Evolutionary conservation across 1,284 basidiomycete species (phyloP).

Genomic region (Peniophora sp.): DNA sequence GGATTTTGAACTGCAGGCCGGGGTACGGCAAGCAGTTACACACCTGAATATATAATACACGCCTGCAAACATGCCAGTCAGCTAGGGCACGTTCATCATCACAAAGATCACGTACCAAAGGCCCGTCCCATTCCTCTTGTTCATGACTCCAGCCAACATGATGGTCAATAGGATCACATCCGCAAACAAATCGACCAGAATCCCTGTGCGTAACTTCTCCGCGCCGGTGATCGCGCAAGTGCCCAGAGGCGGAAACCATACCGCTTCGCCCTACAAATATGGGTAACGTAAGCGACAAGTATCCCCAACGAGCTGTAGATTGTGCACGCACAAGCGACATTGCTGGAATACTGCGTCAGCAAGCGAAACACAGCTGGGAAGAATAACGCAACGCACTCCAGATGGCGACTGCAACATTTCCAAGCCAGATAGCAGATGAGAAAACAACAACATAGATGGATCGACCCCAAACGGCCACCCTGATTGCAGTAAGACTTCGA

Average conservation of each 20-base stretch:
- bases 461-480: slow-evolving; percentile 9
- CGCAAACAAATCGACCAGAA: slow-evolving; percentile 7
- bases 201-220: slow-evolving; percentile 3
- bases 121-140: slow-evolving; percentile 8
- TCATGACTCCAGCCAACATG: slow-evolving; percentile 9
- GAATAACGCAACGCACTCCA: slow-evolving; percentile 3
- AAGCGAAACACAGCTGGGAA: background rate
- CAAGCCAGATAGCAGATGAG: slow-evolving; percentile 2
- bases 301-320: too few relatives aligned
- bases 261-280: background rate
- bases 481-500: background rate
- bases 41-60: background rate
- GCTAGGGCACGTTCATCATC: background rate
- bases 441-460: background rate
- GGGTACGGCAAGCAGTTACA: background rate
- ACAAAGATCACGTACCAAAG: slow-evolving; percentile 10
- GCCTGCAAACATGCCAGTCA: background rate
- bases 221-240: slow-evolving; percentile 5
- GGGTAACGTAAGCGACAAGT: background rate
- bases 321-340: background rate
- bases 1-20: too few relatives aligned
- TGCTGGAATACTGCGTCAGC: background rate
- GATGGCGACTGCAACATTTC: background rate
- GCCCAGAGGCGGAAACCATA: background rate
- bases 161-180: slow-evolving; percentile 8